Evolutionary conservation across 257 asterid genomes (phyloP).

Genomic region (Fraxinus americana): DNA sequence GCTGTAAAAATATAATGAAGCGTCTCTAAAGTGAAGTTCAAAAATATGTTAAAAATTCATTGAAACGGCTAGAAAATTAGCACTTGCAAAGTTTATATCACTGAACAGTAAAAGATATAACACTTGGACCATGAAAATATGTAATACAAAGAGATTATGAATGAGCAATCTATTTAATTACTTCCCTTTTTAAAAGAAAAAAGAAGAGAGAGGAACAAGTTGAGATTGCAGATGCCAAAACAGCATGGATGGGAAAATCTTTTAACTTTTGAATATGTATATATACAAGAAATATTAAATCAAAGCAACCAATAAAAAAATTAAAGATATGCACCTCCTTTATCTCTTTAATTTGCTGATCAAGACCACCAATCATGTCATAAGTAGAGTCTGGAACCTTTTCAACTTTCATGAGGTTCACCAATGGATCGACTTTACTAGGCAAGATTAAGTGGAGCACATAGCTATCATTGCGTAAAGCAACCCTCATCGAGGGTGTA

Average conservation of each 20-base stretch:
- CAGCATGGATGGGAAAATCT: not conserved
- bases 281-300: not conserved
- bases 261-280: not conserved
- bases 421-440: slow-evolving; percentile 91
- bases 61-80: not conserved
- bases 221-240: not conserved
- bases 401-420: slow-evolving; percentile 97
- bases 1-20: not conserved
- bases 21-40: not conserved
- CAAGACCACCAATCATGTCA: slow-evolving; percentile 98
- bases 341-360: slow-evolving; percentile 74
- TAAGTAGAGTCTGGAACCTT: slow-evolving; percentile 97
- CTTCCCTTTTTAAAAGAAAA: not conserved
- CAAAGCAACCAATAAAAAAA: slow-evolving; percentile 17
- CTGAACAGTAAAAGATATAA: not conserved
- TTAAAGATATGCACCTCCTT: slow-evolving; percentile 42
- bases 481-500: slow-evolving; percentile 94
- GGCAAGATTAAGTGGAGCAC: slow-evolving; percentile 92
- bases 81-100: not conserved
- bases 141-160: not conserved
- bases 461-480: slow-evolving; percentile 93
- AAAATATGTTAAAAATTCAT: not conserved
- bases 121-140: not conserved
- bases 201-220: not conserved
- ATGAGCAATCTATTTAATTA: not conserved